Base-by-base conservation (phyloP, 1,139 yeast genomes). In the Casaregolazyma suthepensis region DNA sequence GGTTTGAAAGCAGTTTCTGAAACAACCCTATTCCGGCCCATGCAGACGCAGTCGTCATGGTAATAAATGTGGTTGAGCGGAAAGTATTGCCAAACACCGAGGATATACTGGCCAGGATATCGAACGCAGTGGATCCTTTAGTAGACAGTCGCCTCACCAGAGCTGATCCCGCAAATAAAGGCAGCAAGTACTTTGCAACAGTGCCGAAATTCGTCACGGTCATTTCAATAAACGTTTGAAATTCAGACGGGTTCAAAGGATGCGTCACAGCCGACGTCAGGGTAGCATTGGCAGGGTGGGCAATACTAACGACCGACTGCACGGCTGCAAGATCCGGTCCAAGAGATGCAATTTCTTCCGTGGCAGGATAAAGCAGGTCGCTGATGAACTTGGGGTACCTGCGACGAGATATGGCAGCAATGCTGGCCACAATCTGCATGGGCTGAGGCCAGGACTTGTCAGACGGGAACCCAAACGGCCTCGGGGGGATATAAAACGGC, bases 1-100 rank as follows among this genome's bases (percentile, higher is more conserved):
- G 61, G 51, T 61, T 60, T 29, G 69, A 66, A 31, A 72, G 60
- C 38, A 71, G 18, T 46, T 57, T 54, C 56, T 72, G 74, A 42
- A 68, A 56, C 17, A 67, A 57, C 46, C 71, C 74, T 31, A 73
- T 64, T n/a, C 76, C 76, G 6, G 71, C 68, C 73, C 75, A 71
- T 1, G 73, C 68, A 4, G 73, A 64, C 13, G 75, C 67, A 2
- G 68, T 62, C 1, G 70, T 61, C 68, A 72, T 60, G n/a, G 72
- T 66, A 51, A 70, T 61, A 51, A 71, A 69, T 17, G 67, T 57
- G 22, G 71, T 63, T 9, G 73, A 67, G 19, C 70, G 58, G 26
- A 63, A 52, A 10, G 69, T 59, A 49, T 65, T 62, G 29, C 64
- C 63, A 17, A 63, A 48, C 2, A 63, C 57, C 10, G 63, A 53